These are phyloP conservation scores for Hypoxylon sp. DNA, from an alignment of 2,329 filamentous ascomycete genomes.

Conservation along the genomic window DNA sequence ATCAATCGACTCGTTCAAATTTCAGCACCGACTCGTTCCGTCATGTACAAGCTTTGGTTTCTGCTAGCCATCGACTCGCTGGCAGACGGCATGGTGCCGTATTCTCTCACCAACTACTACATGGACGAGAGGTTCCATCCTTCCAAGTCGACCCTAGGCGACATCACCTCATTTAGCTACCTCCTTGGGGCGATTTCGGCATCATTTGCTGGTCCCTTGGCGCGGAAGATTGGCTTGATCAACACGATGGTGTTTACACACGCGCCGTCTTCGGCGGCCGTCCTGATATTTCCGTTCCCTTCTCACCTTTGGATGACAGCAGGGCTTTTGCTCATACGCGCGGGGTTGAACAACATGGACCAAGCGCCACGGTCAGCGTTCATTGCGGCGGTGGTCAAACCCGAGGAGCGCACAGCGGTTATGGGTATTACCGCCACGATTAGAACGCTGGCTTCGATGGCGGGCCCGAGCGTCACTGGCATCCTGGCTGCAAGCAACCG, in stretches of 20 bases:
- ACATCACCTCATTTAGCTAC: constrained; percentile 63
- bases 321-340: constrained; percentile 63
- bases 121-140: constrained; percentile 64
- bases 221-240: constrained; percentile 65
- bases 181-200: constrained; percentile 62
- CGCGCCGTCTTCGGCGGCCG: constrained; percentile 67
- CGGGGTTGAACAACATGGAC: constrained; percentile 73
- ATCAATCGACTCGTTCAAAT: constrained; percentile 60
- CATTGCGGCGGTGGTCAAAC: constrained; percentile 70
- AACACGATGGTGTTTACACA: constrained; percentile 72
- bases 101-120: constrained; percentile 66
- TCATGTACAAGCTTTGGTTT: constrained; percentile 72
- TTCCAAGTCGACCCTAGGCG: constrained; percentile 65
- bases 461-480: constrained; percentile 64
- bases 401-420: constrained; percentile 72
- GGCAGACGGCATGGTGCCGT: constrained; percentile 70
- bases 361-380: constrained; percentile 72
- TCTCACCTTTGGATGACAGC: constrained; percentile 59
- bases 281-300: constrained; percentile 66
- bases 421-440: constrained; percentile 72
- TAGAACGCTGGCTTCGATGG: constrained; percentile 65
- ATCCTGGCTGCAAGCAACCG: constrained; percentile 58
- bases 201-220: constrained; percentile 64
- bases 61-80: constrained; percentile 70
- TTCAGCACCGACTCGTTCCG: constrained; percentile 61